phyloP scores from a whole-genome alignment of 306 rosid genomes.

The Rosa chinensis region DNA sequence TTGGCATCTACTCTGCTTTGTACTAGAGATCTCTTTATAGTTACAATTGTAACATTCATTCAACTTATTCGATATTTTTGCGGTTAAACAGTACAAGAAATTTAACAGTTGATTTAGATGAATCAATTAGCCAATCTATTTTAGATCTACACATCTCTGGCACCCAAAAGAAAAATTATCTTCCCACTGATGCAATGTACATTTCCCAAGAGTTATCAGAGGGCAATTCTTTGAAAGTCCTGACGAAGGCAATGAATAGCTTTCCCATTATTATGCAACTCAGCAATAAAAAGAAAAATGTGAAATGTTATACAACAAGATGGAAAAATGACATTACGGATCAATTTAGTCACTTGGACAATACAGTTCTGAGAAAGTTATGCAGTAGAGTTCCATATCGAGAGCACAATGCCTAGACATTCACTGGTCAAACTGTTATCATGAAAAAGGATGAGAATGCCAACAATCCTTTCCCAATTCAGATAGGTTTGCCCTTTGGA shows the following conservation, averaged over 20 bases:
- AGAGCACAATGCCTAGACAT: not conserved
- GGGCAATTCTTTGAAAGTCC: not conserved
- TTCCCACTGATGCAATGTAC: no score
- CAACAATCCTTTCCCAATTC: constrained; percentile 17
- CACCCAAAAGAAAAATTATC: no score
- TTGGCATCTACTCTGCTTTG: not conserved
- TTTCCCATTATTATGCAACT: not conserved
- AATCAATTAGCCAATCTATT: no score
- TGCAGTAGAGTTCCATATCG: not conserved
- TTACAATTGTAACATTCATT: no score
- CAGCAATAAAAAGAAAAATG: not conserved
- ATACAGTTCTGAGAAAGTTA: not conserved
- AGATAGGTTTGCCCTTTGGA: constrained; percentile 71
- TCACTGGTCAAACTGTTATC: not conserved
- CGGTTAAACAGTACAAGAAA: no score
- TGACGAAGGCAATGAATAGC: not conserved
- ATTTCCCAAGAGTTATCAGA: no score
- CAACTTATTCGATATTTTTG: no score
- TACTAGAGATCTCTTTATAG: no score
- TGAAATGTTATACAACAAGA: not conserved
- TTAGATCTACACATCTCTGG: no score
- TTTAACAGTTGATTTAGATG: no score
- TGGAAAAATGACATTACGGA: not conserved
- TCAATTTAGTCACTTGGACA: constrained; percentile 10
- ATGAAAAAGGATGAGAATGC: not conserved